Percentiles rank a stretch among this genome's conserved stretches.
Evolutionary conservation across 805 yeast genomes (phyloP).

Genomic region (Kodamaea sagamina): DNA sequence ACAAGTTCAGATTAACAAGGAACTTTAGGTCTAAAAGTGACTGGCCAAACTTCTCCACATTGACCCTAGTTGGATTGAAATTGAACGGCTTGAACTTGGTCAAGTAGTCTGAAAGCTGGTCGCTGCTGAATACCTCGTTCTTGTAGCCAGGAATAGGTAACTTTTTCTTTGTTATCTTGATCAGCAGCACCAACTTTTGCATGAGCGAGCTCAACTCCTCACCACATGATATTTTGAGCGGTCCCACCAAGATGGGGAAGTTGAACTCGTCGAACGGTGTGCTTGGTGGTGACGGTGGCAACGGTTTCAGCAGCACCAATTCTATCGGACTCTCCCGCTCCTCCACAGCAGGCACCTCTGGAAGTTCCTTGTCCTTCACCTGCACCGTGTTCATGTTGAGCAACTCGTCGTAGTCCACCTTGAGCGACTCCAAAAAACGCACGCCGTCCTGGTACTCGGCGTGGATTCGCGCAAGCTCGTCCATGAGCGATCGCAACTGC

Average conservation of each 20-base stretch:
- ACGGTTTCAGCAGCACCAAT: neutral
- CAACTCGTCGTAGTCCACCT: conserved; percentile 31
- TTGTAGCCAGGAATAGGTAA: conserved; percentile 44
- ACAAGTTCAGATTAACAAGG: conserved; percentile 32
- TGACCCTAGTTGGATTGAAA: conserved; percentile 37
- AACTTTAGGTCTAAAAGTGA: conserved; percentile 36
- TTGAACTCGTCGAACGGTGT: conserved; percentile 18
- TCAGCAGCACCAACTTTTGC: conserved; percentile 21
- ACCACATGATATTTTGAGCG: conserved; percentile 20
- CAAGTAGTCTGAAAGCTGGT: conserved; percentile 34
- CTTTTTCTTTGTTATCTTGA: conserved; percentile 32
- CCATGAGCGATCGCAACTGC: conserved; percentile 24
- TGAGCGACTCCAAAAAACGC: conserved; percentile 30
- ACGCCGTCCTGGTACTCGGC: conserved; percentile 28
- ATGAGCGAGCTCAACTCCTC: conserved; percentile 27
- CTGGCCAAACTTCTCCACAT: conserved; percentile 45
- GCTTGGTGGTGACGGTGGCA: conserved; percentile 5
- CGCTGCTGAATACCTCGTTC: conserved; percentile 42
- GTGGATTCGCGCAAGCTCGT: conserved; percentile 25
- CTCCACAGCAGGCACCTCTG: conserved; percentile 16
- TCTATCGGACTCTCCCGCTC: conserved; percentile 6
- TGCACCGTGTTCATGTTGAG: conserved; percentile 20
- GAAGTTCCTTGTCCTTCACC: conserved; percentile 29
- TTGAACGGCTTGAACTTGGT: conserved; percentile 29
- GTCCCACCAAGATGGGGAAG: conserved; percentile 38